A percentile compares a stretch with the other conserved stretches of the same genome.
These are phyloP conservation scores for Saccharum spontaneum DNA, from an alignment of 176 grass and related monocot species.

Conservation along the genomic window DNA sequence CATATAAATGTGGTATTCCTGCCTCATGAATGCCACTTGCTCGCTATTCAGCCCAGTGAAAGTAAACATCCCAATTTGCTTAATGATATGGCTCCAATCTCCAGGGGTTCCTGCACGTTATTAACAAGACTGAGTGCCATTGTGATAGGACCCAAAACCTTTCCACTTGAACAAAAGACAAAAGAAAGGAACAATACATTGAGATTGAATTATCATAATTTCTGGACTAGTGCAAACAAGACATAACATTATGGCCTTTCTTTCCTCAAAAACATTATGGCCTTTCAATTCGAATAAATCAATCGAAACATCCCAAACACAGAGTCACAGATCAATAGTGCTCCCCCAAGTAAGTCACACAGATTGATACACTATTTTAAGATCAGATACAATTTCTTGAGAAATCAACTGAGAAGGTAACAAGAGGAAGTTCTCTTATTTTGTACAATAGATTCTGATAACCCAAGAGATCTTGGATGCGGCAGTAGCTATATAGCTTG, in stretches of 20 bases:
- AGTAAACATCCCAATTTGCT: constrained; percentile 99
- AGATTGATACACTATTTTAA: constrained; percentile 1
- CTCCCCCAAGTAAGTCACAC: background rate
- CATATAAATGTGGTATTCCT: constrained; percentile 97
- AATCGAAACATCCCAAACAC: background rate
- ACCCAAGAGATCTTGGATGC: background rate
- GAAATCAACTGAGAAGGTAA: background rate
- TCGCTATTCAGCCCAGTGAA: constrained; percentile 92
- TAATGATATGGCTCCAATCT: constrained; percentile 98
- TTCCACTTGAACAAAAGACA: background rate
- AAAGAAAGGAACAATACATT: background rate
- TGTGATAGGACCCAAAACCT: background rate
- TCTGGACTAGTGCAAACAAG: background rate
- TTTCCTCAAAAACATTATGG: background rate
- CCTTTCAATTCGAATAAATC: background rate
- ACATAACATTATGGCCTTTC: background rate
- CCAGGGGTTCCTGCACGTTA: constrained; percentile 80
- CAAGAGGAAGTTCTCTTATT: background rate
- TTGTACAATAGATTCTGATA: background rate
- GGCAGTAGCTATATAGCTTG: background rate
- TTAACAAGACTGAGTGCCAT: constrained; percentile 10
- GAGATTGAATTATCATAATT: background rate
- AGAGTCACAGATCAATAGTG: background rate
- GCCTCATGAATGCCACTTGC: constrained; percentile 94
- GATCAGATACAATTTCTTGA: background rate